Evolutionary conservation across 345 rosid species (phyloP), one percentile per base, ranked within the genome.

Genomic region (Firmiana major): DNA sequence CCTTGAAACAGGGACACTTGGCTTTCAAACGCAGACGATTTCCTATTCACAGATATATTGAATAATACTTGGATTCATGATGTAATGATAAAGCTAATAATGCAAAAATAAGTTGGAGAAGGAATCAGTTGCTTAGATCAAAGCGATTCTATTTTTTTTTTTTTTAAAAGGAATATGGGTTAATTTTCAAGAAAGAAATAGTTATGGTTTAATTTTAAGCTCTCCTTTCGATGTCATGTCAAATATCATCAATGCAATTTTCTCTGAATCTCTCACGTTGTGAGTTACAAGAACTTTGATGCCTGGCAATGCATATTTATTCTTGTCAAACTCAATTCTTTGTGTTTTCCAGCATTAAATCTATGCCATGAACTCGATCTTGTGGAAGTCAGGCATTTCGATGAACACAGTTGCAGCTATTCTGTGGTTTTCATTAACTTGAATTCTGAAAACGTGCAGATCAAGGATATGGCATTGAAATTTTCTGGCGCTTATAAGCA

Each of bases 391-490:
- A 43, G 64, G 57, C 17, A 24, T 31, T 55, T 22, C 57, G 63
- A 55, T 74, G 54, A 74, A 69, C 40, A 68, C 3, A 10, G 51
- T 10, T 22, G 3, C 11, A 43, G 9, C 4, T 36, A 4, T 10
- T 62, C 31, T 77, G 17, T 9, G 22, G 5, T 49, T 70, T n/a
- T 19, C 3, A 74, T 28, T 48, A 6, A 31, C 78, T 45, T 26
- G 19, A 75, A 9, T 58, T 62, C 17, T 75, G 34, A 68, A 36
- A n/a, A 48, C 67, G 60, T 79, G 79, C 94, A 96, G 99, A 91
- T 96, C 54, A 96, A 92, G 85, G 99, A 90, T 75, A 93, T 96
- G 89, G 98, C 97, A 64, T 60, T 90, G 74, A 96, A 96, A 81
- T 81, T 96, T 75, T 92, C 99, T 38, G 97, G 97, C 36, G 89